These are phyloP conservation scores for Kodamaea kaohsiungensis DNA, from an alignment of 805 yeast species.

Conservation along the genomic window DNA sequence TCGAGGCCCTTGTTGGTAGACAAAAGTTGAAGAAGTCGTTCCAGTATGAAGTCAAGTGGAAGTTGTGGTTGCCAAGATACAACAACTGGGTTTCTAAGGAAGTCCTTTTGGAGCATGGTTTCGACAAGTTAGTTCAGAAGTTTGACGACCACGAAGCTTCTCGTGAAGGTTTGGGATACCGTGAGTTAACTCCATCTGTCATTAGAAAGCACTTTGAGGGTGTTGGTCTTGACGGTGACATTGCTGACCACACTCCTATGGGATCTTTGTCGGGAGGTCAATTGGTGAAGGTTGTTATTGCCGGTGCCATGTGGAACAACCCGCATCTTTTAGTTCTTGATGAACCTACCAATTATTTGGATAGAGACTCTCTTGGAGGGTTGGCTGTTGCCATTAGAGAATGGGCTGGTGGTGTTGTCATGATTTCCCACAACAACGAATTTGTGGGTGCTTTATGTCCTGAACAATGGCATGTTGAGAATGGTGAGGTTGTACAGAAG, in stretches of 20 bases:
- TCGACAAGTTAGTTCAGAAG: slow-evolving; percentile 43
- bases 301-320: slow-evolving; percentile 99
- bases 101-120: slow-evolving; percentile 63
- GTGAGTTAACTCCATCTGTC: slow-evolving; percentile 75
- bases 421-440: slow-evolving; percentile 97
- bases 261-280: slow-evolving; percentile 98
- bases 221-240: slow-evolving; percentile 96
- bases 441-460: slow-evolving; percentile 97
- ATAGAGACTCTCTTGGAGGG: slow-evolving; percentile 97
- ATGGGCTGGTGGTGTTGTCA: slow-evolving; percentile 97
- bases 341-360: slow-evolving; percentile 98
- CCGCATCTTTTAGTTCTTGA: slow-evolving; percentile 95
- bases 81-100: slow-evolving; percentile 94
- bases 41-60: slow-evolving; percentile 98
- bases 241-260: slow-evolving; percentile 97
- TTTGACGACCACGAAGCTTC: slow-evolving; percentile 51
- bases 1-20: slow-evolving; percentile 96
- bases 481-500: slow-evolving; percentile 84
- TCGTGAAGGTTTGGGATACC: slow-evolving; percentile 49
- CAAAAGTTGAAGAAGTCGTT: slow-evolving; percentile 93
- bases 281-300: slow-evolving; percentile 95
- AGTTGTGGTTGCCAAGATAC: slow-evolving; percentile 84
- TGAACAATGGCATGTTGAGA: slow-evolving; percentile 96
- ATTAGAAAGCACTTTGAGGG: slow-evolving; percentile 96
- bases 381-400: slow-evolving; percentile 96